Base-by-base conservation (phyloP, 2,329 filamentous ascomycete species). In the Beauveria brongniartii region DNA sequence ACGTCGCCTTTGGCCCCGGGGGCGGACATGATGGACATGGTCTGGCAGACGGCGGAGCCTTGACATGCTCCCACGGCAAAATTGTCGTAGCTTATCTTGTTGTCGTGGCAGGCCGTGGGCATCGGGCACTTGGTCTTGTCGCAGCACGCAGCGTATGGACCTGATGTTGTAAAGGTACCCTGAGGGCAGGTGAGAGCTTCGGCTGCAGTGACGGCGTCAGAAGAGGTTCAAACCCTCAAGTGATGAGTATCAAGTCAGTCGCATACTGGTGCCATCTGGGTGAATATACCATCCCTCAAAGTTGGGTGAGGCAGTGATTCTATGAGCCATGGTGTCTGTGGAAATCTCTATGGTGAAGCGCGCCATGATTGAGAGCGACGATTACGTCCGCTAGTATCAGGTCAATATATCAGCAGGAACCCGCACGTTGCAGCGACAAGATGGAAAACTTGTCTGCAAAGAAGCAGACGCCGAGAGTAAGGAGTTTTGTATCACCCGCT, bases 221-320 rank as follows among this genome's bases (percentile, higher is more conserved):
- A 26, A 9, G 10, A 22, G 8, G 22, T 30, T 55, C 40, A 18
- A 34, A 22, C 40, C 14, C 7, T 7, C 14, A 30, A 43, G 18
- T 40, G 26, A 10, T 37, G 28, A 28, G 24, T 44, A 20, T 20
- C 8, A 16, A 10, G 56, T 20, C 10, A 9, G n/a, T 3, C 34
- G 41, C 57, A 18, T 54, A 60, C 57, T 54, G 26, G 50, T 54
- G 48, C 57, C 57, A 53, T 60, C 57, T 14, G 48, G 48, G 47
- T 60, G 57, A 30, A 60, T 46, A 12, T 60, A 60, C 57, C 57
- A 60, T 16, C 37, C 57, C 50, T 60, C 57, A 43, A 60, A 60
- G 20, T 60, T 60, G n/a, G 57, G 57, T 12, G 37, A 46, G 57
- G 40, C 50, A 16, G 57, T 60, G 22, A 60, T 40, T 6, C 43